phyloP scores from a whole-genome alignment of 2,329 filamentous ascomycete genomes.

The Scedosporium dehoogii region DNA sequence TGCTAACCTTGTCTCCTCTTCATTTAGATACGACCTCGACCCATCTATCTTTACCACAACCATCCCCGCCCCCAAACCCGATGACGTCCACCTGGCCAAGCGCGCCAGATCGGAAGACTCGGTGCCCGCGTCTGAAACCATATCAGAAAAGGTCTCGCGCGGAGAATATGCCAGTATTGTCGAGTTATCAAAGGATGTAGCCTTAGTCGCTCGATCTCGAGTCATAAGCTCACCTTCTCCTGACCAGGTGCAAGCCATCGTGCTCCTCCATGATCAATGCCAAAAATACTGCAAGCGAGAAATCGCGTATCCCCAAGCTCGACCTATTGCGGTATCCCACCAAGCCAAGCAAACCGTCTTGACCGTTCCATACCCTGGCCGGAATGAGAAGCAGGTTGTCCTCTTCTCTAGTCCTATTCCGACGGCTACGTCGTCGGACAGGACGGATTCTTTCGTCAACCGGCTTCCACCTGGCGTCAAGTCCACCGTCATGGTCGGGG shows the following conservation, averaged over 20 bases:
- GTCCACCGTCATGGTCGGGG: neutral
- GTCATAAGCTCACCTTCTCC: constrained; percentile 25
- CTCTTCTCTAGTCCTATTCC: neutral
- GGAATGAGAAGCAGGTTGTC: neutral
- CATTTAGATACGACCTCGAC: constrained; percentile 37
- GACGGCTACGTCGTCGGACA: neutral
- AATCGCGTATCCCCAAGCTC: neutral
- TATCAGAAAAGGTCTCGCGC: constrained; percentile 43
- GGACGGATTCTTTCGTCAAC: neutral
- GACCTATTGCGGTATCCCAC: neutral
- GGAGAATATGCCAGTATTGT: constrained; percentile 51
- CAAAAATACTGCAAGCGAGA: neutral
- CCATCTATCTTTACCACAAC: constrained; percentile 1
- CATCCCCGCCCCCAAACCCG: constrained; percentile 11
- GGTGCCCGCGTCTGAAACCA: constrained; percentile 25
- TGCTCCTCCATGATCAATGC: neutral
- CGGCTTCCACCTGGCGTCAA: neutral
- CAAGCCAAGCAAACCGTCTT: neutral
- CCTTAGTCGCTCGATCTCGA: constrained; percentile 35
- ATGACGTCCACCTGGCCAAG: constrained; percentile 47
- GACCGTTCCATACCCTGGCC: neutral
- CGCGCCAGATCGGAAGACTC: constrained; percentile 46
- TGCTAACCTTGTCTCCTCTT: neutral
- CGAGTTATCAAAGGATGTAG: constrained; percentile 51
- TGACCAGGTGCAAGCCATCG: neutral